phyloP scores from a whole-genome alignment of 495 filamentous ascomycete species.

The Mycothermus thermophilus region DNA sequence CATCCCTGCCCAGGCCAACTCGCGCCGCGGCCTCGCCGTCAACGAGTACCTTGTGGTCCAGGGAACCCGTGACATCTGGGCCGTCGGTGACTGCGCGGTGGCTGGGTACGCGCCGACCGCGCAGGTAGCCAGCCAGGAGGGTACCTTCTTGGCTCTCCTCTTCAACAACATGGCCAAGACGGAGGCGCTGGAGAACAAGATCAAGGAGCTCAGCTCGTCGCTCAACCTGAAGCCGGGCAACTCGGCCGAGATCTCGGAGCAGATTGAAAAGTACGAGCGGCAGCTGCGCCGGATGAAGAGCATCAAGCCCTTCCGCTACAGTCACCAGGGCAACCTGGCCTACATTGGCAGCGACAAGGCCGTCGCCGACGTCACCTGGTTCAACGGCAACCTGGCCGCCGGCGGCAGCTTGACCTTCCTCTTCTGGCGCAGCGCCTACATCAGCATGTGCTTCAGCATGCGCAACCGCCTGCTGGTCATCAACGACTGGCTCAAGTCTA shows the following conservation, averaged over 20 bases:
- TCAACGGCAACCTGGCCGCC: slow-evolving; percentile 86
- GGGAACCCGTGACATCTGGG: slow-evolving; percentile 90
- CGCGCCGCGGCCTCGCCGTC: slow-evolving; percentile 83
- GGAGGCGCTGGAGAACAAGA: slow-evolving; percentile 58
- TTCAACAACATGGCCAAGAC: slow-evolving; percentile 98
- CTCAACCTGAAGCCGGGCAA: slow-evolving; percentile 38
- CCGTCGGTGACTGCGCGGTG: slow-evolving; percentile 67
- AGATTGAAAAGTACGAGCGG: slow-evolving; percentile 77
- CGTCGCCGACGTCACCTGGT: slow-evolving; percentile 94
- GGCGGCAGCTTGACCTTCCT: slow-evolving; percentile 73
- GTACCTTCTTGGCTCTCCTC: slow-evolving; percentile 82
- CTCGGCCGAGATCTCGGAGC: slow-evolving; percentile 50
- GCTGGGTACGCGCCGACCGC: slow-evolving; percentile 97
- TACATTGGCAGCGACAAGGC: slow-evolving; percentile 98
- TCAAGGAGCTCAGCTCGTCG: slow-evolving; percentile 43
- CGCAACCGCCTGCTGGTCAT: slow-evolving; percentile 87
- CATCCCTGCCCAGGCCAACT: slow-evolving; percentile 89
- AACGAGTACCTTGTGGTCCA: slow-evolving; percentile 99
- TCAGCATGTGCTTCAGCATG: slow-evolving; percentile 99
- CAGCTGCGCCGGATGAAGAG: slow-evolving; percentile 79
- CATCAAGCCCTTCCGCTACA: slow-evolving; percentile 94
- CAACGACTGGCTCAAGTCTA: slow-evolving; percentile 92
- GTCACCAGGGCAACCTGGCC: slow-evolving; percentile 87
- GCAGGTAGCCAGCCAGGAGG: slow-evolving; percentile 92
- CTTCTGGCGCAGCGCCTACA: slow-evolving; percentile 94